A percentile compares a stretch with the other conserved stretches of the same genome.
phyloP scores from a whole-genome alignment of 148 eudicot genomes.

The Pouteria glomerata region DNA sequence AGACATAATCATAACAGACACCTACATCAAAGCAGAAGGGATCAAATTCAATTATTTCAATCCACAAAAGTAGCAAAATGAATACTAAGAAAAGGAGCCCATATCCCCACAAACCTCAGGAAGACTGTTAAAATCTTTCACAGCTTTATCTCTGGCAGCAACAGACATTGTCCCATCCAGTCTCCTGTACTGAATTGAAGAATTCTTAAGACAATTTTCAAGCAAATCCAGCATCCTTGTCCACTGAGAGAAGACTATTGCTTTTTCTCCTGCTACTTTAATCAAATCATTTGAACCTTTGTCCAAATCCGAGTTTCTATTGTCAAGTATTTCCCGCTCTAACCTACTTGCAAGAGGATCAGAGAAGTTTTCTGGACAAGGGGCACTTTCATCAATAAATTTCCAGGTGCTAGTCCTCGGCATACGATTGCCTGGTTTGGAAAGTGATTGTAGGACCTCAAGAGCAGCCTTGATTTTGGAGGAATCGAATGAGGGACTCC shows the following conservation, averaged over 20 bases:
- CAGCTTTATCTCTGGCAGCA: constrained; percentile 84
- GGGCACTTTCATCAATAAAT: constrained; percentile 16
- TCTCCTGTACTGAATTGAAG: constrained; percentile 73
- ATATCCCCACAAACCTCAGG: constrained; percentile 64
- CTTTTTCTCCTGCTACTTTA: constrained; percentile 57
- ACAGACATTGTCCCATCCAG: constrained; percentile 98
- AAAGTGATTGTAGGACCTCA: constrained; percentile 53
- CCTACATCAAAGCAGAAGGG: constrained; percentile 35
- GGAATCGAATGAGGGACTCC: constrained; percentile 42
- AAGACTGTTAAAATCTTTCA: constrained; percentile 78
- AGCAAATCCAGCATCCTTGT: constrained; percentile 96
- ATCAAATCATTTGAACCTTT: constrained; percentile 19
- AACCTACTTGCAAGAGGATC: constrained; percentile 19
- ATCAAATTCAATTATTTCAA: not conserved
- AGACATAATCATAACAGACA: constrained; percentile 95
- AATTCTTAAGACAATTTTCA: constrained; percentile 63
- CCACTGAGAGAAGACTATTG: constrained; percentile 99
- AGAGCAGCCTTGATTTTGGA: constrained; percentile 84
- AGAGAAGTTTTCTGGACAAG: constrained; percentile 17
- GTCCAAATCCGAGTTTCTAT: constrained; percentile 5
- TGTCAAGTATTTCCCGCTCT: too few relatives aligned
- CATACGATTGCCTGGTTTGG: constrained; percentile 32
- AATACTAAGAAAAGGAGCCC: not conserved
- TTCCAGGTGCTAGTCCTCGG: constrained; percentile 6
- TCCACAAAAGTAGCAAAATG: not conserved